Evolutionary conservation across 768 basidiomycete species (phyloP), one percentile per base, ranked within the genome.

Genomic region (Kwoniella dejecticola): DNA sequence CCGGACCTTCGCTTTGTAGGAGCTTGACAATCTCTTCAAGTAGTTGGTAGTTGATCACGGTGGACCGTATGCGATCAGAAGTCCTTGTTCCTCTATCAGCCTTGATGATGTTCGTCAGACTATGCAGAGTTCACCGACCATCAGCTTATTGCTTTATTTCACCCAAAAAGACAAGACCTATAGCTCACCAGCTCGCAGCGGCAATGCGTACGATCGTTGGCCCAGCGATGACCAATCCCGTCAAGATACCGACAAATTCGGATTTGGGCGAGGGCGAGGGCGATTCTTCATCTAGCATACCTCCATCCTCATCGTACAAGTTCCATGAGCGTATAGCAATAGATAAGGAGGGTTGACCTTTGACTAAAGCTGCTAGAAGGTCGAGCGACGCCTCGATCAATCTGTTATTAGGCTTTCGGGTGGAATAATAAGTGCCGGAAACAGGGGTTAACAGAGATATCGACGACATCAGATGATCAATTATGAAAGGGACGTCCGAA

Each of bases 311-410:
- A 4, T 57, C 50, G 40, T 66, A 26, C 1, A 42, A n/a, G 21
- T 53, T 41, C 73, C 68, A 72, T 6, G 36, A 27, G 19, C 62
- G 21, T 13, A 71, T 58, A 13, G 47, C 30, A 10, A 24, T 47
- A 15, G 74, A 66, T 1, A 73, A 42, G 1, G 47, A 41, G 17
- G 66, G 41, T 41, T 76, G 66, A 29, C 73, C 75, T 42, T 70
- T 72, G 36, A 69, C 59, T 38, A 77, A 24, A 1, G 72, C 66
- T 2, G 73, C 70, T 31, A 78, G 48, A 2, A 78, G 64, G 27
- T 77, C 77, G n/a, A 78, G 57, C 2, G 63, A 68, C 0, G 77
- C 74, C 62, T 75, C 70, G 12, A 72, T 66, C 40, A 76, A 41
- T 56, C 76, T 75, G 10, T 66, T 47, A 59, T 70, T 71, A 19